Evolutionary conservation across 805 yeast genomes (phyloP).

Genomic region (Ogataea pignaliae): DNA sequence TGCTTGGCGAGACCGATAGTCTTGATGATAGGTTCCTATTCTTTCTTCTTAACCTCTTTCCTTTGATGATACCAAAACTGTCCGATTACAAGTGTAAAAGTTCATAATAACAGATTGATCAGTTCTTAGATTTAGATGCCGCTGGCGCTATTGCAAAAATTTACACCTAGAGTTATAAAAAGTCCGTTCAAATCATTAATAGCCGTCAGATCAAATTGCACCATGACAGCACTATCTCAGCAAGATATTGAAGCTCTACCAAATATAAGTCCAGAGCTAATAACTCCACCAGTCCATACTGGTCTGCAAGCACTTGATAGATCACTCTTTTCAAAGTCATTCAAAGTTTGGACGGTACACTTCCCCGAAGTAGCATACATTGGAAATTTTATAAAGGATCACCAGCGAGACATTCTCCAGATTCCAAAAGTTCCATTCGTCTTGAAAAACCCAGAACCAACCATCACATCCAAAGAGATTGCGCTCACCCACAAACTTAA

Average conservation of each 20-base stretch:
- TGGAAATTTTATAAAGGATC: slow-evolving; percentile 55
- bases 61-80: no score
- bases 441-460: slow-evolving; percentile 31
- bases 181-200: no score
- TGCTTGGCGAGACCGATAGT: no score
- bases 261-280: slow-evolving; percentile 3
- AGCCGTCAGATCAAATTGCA: no score
- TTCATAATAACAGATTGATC: no score
- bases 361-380: slow-evolving; percentile 64
- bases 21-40: no score
- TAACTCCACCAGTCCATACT: slow-evolving; percentile 65
- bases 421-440: slow-evolving; percentile 69
- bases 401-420: slow-evolving; percentile 57
- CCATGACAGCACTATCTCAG: no score
- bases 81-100: no score
- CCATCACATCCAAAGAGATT: slow-evolving; percentile 47
- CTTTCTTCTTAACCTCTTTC: no score
- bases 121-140: no score
- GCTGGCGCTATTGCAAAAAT: no score
- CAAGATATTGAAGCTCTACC: slow-evolving; percentile 10
- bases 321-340: slow-evolving; percentile 49
- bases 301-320: slow-evolving; percentile 66
- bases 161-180: no score
- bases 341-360: slow-evolving; percentile 60
- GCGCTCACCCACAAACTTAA: slow-evolving; percentile 52